These are phyloP conservation scores for Candida berthetii DNA, from an alignment of 805 yeast genomes.

Conservation along the genomic window DNA sequence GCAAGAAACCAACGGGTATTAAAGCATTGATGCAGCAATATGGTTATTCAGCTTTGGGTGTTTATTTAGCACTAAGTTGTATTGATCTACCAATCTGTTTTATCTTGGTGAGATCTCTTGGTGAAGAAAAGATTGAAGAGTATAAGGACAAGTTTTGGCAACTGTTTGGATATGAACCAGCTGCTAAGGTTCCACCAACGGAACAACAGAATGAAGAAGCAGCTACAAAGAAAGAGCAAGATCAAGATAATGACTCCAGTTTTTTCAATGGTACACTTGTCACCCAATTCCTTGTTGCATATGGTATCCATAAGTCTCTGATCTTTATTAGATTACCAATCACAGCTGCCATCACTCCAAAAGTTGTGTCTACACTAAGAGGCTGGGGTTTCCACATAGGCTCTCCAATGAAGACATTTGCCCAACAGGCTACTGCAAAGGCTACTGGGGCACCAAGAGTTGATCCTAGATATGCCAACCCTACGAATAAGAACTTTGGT, in stretches of 20 bases:
- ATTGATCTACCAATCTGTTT: conserved; percentile 84
- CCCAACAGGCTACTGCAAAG: conserved; percentile 27
- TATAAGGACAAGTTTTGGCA: conserved; percentile 57
- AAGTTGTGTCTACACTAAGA: conserved; percentile 57
- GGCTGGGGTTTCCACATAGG: conserved; percentile 80
- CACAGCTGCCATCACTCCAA: conserved; percentile 89
- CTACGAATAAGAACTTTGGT: conserved; percentile 43
- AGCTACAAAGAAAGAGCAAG: conserved; percentile 9
- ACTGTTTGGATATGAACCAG: conserved; percentile 54
- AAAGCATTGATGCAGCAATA: conserved; percentile 75
- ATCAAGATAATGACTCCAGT: conserved; percentile 7
- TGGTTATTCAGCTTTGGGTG: conserved; percentile 88
- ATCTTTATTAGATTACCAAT: conserved; percentile 81
- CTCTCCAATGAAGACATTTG: conserved; percentile 35
- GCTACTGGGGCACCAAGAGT: conserved; percentile 21
- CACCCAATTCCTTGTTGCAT: conserved; percentile 87
- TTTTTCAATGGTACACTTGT: conserved; percentile 38
- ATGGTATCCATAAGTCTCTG: conserved; percentile 86
- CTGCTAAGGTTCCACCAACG: conserved; percentile 32
- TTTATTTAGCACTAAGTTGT: conserved; percentile 65
- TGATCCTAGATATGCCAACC: conserved; percentile 28
- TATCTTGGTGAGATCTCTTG: conserved; percentile 75
- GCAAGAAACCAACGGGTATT: conserved; percentile 23
- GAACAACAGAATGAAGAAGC: conserved; percentile 21
- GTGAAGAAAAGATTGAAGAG: conserved; percentile 72